Evolutionary conservation across 768 basidiomycete species (phyloP).

Genomic region (Boletus rex-veris): DNA sequence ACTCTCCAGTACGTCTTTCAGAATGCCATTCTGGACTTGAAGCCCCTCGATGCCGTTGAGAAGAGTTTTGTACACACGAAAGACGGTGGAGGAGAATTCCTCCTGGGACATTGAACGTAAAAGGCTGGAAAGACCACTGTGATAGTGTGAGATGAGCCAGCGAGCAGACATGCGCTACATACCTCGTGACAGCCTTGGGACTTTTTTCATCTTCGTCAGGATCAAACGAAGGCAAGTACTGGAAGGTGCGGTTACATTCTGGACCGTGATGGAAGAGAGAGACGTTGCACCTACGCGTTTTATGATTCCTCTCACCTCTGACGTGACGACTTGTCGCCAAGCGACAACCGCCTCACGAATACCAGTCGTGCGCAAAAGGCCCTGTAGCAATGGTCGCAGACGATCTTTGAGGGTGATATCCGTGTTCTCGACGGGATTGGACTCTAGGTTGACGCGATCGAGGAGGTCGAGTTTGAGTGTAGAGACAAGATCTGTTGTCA

Average conservation of each 20-base stretch:
- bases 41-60: slow-evolving; percentile 67
- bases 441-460: slow-evolving; percentile 41
- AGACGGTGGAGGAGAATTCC: slow-evolving; percentile 64
- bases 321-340: slow-evolving; percentile 68
- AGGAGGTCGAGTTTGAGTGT: slow-evolving; percentile 65
- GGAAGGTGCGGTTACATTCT: slow-evolving; percentile 1
- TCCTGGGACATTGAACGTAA: slow-evolving; percentile 65
- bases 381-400: slow-evolving; percentile 68
- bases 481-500: slow-evolving; percentile 75
- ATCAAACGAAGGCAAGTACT: slow-evolving; percentile 63
- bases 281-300: slow-evolving; percentile 49
- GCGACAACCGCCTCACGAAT: slow-evolving; percentile 62
- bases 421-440: slow-evolving; percentile 18
- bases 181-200: slow-evolving; percentile 30
- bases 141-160: slow-evolving; percentile 4
- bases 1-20: slow-evolving; percentile 56
- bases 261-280: neutral
- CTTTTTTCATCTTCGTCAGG: slow-evolving; percentile 48
- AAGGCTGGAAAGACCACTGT: slow-evolving; percentile 44
- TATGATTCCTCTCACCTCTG: slow-evolving; percentile 54
- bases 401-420: slow-evolving; percentile 56
- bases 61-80: slow-evolving; percentile 56
- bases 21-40: slow-evolving; percentile 53
- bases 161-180: slow-evolving; percentile 3
- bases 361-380: slow-evolving; percentile 71